These are phyloP conservation scores for Cymodocea nodosa DNA, from an alignment of 116 monocot genomes.

Conservation along the genomic window DNA sequence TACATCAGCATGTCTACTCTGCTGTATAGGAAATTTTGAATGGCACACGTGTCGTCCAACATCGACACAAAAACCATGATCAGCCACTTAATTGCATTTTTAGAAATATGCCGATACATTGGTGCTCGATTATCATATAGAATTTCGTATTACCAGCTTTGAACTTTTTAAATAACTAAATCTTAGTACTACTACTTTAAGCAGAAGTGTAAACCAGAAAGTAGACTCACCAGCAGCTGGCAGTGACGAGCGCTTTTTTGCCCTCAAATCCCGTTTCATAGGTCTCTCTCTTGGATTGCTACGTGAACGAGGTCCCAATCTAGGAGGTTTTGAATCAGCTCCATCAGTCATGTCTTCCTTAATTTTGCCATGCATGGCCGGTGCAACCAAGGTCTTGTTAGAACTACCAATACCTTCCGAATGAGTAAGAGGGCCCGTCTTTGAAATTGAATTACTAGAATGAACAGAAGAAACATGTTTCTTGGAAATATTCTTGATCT, in stretches of 20 bases:
- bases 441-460: slow-evolving; percentile 28
- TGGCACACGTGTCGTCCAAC: too few species aligned
- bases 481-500: slow-evolving; percentile 20
- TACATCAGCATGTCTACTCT: too few species aligned
- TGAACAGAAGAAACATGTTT: slow-evolving; percentile 27
- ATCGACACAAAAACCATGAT: too few species aligned
- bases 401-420: slow-evolving; percentile 40
- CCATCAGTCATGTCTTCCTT: slow-evolving; percentile 27
- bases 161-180: too few species aligned
- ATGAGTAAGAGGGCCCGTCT: slow-evolving; percentile 29
- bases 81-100: too few species aligned
- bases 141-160: too few species aligned
- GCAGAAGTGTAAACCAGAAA: neutral
- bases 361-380: slow-evolving; percentile 10
- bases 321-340: slow-evolving; percentile 28
- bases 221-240: slow-evolving; percentile 8
- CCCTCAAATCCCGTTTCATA: slow-evolving; percentile 15
- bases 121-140: too few species aligned
- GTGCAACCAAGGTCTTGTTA: neutral
- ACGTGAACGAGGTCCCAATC: slow-evolving; percentile 30
- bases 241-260: slow-evolving; percentile 49
- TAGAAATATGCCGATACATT: too few species aligned
- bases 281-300: slow-evolving; percentile 69
- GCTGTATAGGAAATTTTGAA: too few species aligned
- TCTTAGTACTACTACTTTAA: too few species aligned